Evolutionary conservation across 352 stramenopile species (phyloP), one percentile per base, ranked within the genome.

Genomic region (Phytophthora colocasiae): DNA sequence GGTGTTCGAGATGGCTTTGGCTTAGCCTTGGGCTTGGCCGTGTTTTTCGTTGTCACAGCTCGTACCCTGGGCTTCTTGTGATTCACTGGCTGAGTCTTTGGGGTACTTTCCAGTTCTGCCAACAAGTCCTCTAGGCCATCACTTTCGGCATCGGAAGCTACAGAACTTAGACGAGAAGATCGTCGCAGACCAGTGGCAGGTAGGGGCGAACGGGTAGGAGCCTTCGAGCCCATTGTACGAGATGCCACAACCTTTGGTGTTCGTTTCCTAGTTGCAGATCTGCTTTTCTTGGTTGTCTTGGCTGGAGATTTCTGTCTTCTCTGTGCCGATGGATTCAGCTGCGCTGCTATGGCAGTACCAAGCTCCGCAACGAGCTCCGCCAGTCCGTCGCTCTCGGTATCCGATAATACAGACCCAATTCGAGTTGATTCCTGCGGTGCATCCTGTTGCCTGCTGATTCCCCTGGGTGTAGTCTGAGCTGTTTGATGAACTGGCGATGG

Each of bases 41-140:
- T 50, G 39, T 32, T 8, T 65, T 73, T 51, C 45, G 31, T 46
- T 51, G 40, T 38, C 34, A 1, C 17, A 40, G 22, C 43, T 52
- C 40, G 45, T 52, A 39, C 15, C 12, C 15, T 54, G 19, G 55
- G 38, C 10, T 61, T 66, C 43, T 66, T 55, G 0, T 26, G 57
- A 24, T 24, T 63, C 49, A n/a, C 44, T 12, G 6, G 6, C 12
- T n/a, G 10, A 53, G 34, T n/a, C 12, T 54, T 54, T 40, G 24
- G 24, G 17, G 38, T 40, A 43, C 53, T 66, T 29, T 75, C 58
- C 45, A 90, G 66, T 41, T 90, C 81, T 36, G 71, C 58, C 39
- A 86, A 71, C 4, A 91, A 58, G 10, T 89, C 71, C 5, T 66
- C 73, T 4, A 91, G 52, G 7, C 75, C 78, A 57, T 89, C 75